phyloP scores from a whole-genome alignment of 345 rosid genomes.

The Syzygium grande region DNA sequence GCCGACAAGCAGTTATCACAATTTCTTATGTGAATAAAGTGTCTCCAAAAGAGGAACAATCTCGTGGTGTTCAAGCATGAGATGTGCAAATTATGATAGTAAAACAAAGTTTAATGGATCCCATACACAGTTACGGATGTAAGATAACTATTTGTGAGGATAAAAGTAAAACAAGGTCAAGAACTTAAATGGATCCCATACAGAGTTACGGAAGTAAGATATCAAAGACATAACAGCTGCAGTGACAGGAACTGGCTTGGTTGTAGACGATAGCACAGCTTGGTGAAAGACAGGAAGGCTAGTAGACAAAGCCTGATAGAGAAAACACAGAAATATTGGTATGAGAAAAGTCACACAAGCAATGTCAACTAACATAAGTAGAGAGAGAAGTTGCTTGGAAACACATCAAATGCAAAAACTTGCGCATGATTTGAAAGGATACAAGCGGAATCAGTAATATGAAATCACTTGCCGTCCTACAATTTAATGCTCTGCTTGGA shows the following conservation, averaged over 20 bases:
- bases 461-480: not conserved
- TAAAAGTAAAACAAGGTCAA: not conserved
- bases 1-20: not conserved
- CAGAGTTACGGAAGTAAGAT: constrained; percentile 57
- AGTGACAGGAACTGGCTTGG: constrained; percentile 66
- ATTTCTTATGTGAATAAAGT: not conserved
- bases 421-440: not conserved
- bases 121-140: not conserved
- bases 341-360: not conserved
- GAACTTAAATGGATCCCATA: constrained; percentile 18
- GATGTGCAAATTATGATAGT: not conserved
- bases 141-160: not conserved
- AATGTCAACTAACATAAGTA: not conserved
- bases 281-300: constrained; percentile 61
- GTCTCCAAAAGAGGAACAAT: not conserved
- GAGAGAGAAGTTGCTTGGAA: not conserved
- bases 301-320: constrained; percentile 49
- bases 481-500: not conserved
- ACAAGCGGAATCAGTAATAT: not conserved
- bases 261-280: constrained; percentile 63
- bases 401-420: not conserved
- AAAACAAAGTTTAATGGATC: not conserved
- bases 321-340: constrained; percentile 6
- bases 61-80: not conserved
- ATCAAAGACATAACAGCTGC: constrained; percentile 70